Base-by-base conservation (phyloP, 2,329 filamentous ascomycete species). In the Colletotrichum cereale region DNA sequence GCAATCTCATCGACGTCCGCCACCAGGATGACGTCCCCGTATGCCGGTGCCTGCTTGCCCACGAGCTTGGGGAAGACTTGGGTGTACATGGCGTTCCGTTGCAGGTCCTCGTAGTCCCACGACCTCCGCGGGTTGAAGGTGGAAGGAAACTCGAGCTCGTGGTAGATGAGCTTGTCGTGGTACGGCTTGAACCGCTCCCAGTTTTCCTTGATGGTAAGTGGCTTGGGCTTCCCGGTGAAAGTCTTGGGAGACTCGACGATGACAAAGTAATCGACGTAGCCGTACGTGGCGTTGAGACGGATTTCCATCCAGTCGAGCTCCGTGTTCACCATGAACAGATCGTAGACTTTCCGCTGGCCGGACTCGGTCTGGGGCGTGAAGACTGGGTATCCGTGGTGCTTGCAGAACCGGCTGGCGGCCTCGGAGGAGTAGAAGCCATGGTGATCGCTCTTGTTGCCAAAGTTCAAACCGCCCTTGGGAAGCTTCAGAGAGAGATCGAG, bases 271-370 rank as follows among this genome's bases (percentile, higher is more conserved):
- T 92, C 90, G 72, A 92, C 88, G 53, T 86, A 80, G 56, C 86
- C 78, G 69, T 87, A 86, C 11, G 90, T 84, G 1, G 87, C 87
- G 75, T 89, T 84, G 3, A 92, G 82, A 21, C 89, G 87, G 62
- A 92, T 88, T 77, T 92, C 90, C 57, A 92, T 83, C 85, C 88
- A 90, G 79, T 92, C 90, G 16, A 92, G 83, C 79, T 92, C 90
- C 5, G 84, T 86, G 74, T 89, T 90, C 74, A 91, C 80, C 83
- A 91, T 86, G 76, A 90, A 84, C 1, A 92, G 82, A 76, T 92
- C 90, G 77, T 89, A 90, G 34, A 90, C 81, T 76, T 88, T 89
- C 50, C 88, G 84, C 55, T 76, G 60, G 47, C 76, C 75, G 7
- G 74, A 68, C 7, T 62, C 53, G 31, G 76, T 66, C 44, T 50